Base-by-base conservation (phyloP, 371 early-diverging fungal genomes). In the Chytridium lagenaria region DNA sequence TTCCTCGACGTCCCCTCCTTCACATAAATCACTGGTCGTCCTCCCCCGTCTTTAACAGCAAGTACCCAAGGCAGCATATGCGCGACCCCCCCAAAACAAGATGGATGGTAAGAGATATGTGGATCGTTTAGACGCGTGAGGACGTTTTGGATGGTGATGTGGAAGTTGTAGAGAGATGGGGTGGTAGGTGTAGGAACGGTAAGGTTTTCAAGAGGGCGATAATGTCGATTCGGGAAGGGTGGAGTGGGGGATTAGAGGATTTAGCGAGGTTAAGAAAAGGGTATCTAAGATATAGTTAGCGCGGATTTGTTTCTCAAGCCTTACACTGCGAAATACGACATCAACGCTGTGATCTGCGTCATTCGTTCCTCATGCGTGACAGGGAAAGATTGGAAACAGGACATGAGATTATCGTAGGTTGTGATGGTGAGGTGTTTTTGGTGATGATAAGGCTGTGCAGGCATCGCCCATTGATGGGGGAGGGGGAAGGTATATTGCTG, bases 181-280 rank as follows among this genome's bases (percentile, higher is more conserved):
- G 26, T 26, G 26, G 55, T 7, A 23, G 10, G 10, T 28, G 19
- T 7, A 28, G 30, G 16, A 10, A 26, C 30, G 10, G 26, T 26
- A 28, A 15, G 7, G 55, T 28, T 55, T 5, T 10, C 23, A 55
- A 26, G 55, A 5, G 19, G 10, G 5, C 55, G 26, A 55, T 5
- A 26, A 55, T 16, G 26, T 55, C 26, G 55, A 23, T 10, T 7
- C 23, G 19, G 23, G 10, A 15, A 10, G 55, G 26, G 55, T 55
- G 26, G 10, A 55, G 55, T 7, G 55, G 55, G 10, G 55, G 55
- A 5, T 10, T 16, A 26, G 55, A 16, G 26, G 5, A 55, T 55
- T 55, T 55, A 10, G 55, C 55, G 26, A 55, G 55, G 23, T 16
- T 16, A 7, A 55, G 55, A 55, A 55, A 55, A 28, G 55, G 55